Conservation (phyloP, 2,329 filamentous ascomycete genomes). For the Chaetomiaceae sp. region DNA sequence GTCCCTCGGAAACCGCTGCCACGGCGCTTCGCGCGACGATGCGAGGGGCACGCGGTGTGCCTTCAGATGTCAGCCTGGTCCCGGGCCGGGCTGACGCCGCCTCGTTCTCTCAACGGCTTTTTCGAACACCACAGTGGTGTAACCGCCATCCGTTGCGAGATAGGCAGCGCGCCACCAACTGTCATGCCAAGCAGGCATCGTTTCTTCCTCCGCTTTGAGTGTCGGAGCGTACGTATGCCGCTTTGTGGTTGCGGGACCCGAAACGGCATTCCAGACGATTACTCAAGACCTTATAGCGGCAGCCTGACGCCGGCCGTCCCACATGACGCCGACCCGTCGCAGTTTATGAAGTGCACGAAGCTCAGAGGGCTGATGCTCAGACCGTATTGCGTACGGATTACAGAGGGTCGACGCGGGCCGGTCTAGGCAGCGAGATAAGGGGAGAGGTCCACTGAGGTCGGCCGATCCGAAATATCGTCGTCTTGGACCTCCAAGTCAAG, state of each 20-base stretch:
- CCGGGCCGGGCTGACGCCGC: too few species aligned
- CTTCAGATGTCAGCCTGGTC: too few species aligned
- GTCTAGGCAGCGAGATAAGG: constrained; percentile 8
- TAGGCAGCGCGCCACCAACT: not conserved
- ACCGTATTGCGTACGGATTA: constrained; percentile 6
- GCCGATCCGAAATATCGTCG: constrained; percentile 11
- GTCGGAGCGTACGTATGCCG: constrained; percentile 17
- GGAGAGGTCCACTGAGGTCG: constrained; percentile 11
- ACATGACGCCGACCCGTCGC: not conserved
- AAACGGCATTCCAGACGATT: constrained; percentile 20
- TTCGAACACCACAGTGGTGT: too few species aligned
- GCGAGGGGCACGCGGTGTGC: too few species aligned
- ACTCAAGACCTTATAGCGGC: constrained; percentile 8
- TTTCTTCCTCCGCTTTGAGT: not conserved
- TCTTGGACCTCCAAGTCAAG: not conserved
- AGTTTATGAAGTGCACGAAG: not conserved
- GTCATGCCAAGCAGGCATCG: constrained; percentile 24
- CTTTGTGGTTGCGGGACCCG: constrained; percentile 7
- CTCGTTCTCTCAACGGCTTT: too few species aligned
- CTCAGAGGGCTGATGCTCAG: not conserved
- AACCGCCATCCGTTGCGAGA: not conserved
- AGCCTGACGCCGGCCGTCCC: constrained; percentile 7
- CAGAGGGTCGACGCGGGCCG: too few species aligned
- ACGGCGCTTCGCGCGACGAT: too few species aligned
- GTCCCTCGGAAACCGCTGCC: too few species aligned